Conservation (phyloP, 1,139 yeast species). For the Blastobotrys indianensis region DNA sequence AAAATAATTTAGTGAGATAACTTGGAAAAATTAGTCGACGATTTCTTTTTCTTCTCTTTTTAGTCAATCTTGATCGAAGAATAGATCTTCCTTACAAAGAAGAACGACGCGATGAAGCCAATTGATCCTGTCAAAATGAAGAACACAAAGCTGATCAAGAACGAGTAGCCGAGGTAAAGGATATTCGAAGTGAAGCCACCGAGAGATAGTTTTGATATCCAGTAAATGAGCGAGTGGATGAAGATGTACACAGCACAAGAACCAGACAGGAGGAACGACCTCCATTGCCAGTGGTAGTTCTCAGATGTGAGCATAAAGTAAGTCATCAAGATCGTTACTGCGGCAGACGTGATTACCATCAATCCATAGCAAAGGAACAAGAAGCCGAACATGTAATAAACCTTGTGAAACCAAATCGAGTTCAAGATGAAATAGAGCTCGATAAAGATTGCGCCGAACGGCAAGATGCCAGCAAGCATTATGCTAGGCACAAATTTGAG, state of each 20-base stretch:
- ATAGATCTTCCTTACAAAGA: conserved; percentile 75
- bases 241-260: conserved; percentile 84
- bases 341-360: conserved; percentile 74
- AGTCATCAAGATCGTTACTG: conserved; percentile 73
- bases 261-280: conserved; percentile 81
- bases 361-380: conserved; percentile 78
- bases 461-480: conserved; percentile 81
- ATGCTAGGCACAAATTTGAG: conserved; percentile 62
- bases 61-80: conserved; percentile 80
- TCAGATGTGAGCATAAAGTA: conserved; percentile 86
- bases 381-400: conserved; percentile 97
- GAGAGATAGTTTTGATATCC: conserved; percentile 48
- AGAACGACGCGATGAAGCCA: conserved; percentile 71
- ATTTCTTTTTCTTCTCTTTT: too few species aligned
- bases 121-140: conserved; percentile 84
- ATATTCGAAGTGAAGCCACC: conserved; percentile 74
- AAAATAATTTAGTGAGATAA: too few species aligned
- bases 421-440: conserved; percentile 85
- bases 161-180: conserved; percentile 80
- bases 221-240: conserved; percentile 64
- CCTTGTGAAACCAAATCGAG: conserved; percentile 90
- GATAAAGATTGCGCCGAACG: conserved; percentile 91
- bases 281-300: conserved; percentile 98
- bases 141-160: conserved; percentile 60
- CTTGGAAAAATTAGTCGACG: too few species aligned